phyloP scores from a whole-genome alignment of 768 basidiomycete species.

The Pleurotus tuoliensis region DNA sequence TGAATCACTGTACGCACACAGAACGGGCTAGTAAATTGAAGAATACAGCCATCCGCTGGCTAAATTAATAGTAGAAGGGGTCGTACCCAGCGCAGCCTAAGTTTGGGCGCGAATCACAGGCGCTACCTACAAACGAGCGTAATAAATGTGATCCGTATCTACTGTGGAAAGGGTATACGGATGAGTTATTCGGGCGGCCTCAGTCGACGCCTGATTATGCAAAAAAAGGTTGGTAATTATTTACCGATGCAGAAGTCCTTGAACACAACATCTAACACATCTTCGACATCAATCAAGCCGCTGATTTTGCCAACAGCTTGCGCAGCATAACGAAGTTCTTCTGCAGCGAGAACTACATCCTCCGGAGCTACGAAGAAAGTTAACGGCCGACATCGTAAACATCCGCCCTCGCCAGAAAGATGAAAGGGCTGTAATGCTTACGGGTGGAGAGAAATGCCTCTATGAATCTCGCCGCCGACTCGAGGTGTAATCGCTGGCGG shows the following conservation, averaged over 20 bases:
- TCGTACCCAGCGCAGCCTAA: too few relatives aligned
- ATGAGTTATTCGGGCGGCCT: too few relatives aligned
- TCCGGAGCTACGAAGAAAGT: slow-evolving; percentile 38
- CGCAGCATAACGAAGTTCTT: slow-evolving; percentile 85
- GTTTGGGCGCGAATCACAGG: too few relatives aligned
- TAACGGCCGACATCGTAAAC: neutral
- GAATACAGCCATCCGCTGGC: too few relatives aligned
- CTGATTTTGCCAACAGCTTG: slow-evolving; percentile 82
- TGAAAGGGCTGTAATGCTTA: slow-evolving; percentile 18
- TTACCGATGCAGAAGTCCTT: slow-evolving; percentile 89
- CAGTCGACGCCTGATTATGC: too few relatives aligned
- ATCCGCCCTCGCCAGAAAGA: neutral
- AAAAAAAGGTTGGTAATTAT: slow-evolving; percentile 23
- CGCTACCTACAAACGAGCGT: too few relatives aligned
- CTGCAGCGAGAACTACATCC: slow-evolving; percentile 81
- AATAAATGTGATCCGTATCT: too few relatives aligned
- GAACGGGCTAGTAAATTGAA: too few relatives aligned
- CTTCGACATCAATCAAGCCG: slow-evolving; percentile 77
- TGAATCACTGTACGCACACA: too few relatives aligned
- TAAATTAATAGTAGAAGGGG: too few relatives aligned
- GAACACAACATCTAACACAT: slow-evolving; percentile 80
- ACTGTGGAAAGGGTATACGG: too few relatives aligned
- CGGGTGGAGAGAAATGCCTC: slow-evolving; percentile 54
- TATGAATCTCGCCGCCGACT: slow-evolving; percentile 57
- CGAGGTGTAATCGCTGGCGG: slow-evolving; percentile 75